A percentile compares a stretch with the other conserved stretches of the same genome.
Evolutionary conservation across 345 rosid species (phyloP).

Genomic region (Schrenkiella parvula): DNA sequence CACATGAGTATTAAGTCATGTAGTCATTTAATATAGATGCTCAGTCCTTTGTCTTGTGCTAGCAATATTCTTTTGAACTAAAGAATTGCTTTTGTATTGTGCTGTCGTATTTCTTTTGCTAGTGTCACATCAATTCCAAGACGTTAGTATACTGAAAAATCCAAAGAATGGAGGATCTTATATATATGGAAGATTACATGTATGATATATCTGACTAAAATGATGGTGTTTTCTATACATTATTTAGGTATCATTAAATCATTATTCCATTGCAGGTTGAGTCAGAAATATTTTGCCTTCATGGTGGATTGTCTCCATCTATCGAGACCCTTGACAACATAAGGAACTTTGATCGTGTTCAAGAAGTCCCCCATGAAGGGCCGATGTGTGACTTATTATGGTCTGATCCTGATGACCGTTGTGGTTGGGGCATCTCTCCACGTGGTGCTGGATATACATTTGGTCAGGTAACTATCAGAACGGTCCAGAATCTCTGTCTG

Average conservation of each 20-base stretch:
- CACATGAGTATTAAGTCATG: background rate
- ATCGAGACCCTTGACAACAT: constrained; percentile 90
- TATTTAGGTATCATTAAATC: background rate
- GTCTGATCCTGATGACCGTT: constrained; percentile 96
- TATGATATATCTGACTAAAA: constrained; percentile 6
- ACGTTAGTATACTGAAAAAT: constrained; percentile 22
- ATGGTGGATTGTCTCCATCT: constrained; percentile 91
- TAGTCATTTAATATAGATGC: background rate
- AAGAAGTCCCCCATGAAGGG: constrained; percentile 98
- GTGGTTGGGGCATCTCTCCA: constrained; percentile 98
- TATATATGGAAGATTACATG: constrained; percentile 18
- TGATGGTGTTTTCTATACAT: background rate
- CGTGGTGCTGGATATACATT: constrained; percentile 97
- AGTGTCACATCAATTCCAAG: constrained; percentile 25
- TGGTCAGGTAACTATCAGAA: constrained; percentile 63
- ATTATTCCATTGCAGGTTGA: constrained; percentile 59
- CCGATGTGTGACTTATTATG: constrained; percentile 99
- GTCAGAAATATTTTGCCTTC: constrained; percentile 90
- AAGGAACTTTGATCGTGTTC: constrained; percentile 87
- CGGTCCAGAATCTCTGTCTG: background rate
- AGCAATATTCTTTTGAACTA: constrained; percentile 1
- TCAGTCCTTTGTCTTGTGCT: background rate
- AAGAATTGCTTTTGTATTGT: constrained; percentile 8
- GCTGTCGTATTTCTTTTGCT: background rate
- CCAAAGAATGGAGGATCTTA: constrained; percentile 17